phyloP scores from a whole-genome alignment of 2,329 filamentous ascomycete species.

The Aspergillus niger region DNA sequence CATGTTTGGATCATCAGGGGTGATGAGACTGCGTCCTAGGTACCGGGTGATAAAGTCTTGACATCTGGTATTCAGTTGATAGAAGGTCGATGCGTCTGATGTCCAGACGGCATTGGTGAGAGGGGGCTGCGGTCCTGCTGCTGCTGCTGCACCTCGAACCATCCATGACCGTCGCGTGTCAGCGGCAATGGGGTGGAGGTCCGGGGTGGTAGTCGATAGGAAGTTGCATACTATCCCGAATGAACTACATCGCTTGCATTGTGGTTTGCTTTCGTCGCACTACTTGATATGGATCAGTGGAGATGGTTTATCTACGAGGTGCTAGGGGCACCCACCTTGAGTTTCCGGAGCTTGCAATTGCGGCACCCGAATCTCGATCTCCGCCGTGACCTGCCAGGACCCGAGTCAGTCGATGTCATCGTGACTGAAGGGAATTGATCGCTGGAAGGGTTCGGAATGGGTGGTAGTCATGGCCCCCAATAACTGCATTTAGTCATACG shows the following conservation, averaged over 20 bases:
- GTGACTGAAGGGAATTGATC: constrained; percentile 7
- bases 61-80: constrained; percentile 43
- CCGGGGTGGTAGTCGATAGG: constrained; percentile 30
- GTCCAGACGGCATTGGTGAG: constrained; percentile 40
- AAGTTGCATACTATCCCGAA: constrained; percentile 54
- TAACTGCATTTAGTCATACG: neutral
- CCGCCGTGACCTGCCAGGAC: constrained; percentile 5
- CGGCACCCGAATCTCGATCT: constrained; percentile 53
- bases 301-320: too few relatives aligned
- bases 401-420: constrained; percentile 5
- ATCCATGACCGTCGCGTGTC: constrained; percentile 24
- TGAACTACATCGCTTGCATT: constrained; percentile 46
- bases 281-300: constrained; percentile 21
- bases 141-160: constrained; percentile 19
- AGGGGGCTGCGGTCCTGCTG: constrained; percentile 23
- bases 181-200: constrained; percentile 41
- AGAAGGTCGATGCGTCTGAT: constrained; percentile 33
- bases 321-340: constrained; percentile 44
- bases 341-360: constrained; percentile 55
- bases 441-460: neutral
- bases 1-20: constrained; percentile 43
- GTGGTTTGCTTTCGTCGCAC: constrained; percentile 52
- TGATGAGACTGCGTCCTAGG: constrained; percentile 41
- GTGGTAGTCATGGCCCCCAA: neutral
- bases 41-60: constrained; percentile 49